Conservation (phyloP, 352 stramenopile genomes). For the Globisporangium yorkense region DNA sequence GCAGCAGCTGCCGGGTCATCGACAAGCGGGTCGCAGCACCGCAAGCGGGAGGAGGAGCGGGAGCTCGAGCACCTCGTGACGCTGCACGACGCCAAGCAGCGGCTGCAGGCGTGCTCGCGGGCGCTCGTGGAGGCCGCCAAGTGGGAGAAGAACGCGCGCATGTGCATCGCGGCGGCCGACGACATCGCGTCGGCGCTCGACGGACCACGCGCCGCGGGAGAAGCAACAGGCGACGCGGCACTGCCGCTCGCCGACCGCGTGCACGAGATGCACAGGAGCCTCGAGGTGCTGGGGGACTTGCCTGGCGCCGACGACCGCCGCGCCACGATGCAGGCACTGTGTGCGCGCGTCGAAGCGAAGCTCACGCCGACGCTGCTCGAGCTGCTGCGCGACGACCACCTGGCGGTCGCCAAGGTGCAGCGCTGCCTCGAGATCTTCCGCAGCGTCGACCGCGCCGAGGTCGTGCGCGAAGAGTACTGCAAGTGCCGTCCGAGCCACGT, state of each 20-base stretch:
- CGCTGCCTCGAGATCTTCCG: constrained; percentile 44
- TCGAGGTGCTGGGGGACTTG: constrained; percentile 56
- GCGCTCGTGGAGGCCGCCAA: constrained; percentile 59
- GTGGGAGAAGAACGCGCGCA: constrained; percentile 61
- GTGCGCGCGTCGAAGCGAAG: constrained; percentile 42
- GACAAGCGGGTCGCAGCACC: constrained; percentile 7
- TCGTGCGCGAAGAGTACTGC: constrained; percentile 48
- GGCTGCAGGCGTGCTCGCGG: constrained; percentile 56
- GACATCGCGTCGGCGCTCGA: constrained; percentile 10
- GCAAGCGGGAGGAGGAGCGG: constrained; percentile 18
- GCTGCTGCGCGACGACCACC: constrained; percentile 31
- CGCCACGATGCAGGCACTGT: constrained; percentile 46
- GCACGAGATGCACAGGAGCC: constrained; percentile 54
- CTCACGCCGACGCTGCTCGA: constrained; percentile 40
- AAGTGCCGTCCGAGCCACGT: constrained; percentile 31
- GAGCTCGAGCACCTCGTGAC: constrained; percentile 53
- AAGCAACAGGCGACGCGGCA: neutral
- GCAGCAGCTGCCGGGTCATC: neutral
- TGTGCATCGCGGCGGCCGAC: constrained; percentile 41
- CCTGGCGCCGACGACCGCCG: constrained; percentile 48
- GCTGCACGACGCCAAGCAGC: constrained; percentile 65
- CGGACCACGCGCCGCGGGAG: neutral
- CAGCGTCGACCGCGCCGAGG: constrained; percentile 36
- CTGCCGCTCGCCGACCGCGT: constrained; percentile 40
- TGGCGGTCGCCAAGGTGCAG: constrained; percentile 34